phyloP scores from a whole-genome alignment of 345 rosid genomes.

The Rhizophora apiculata region DNA sequence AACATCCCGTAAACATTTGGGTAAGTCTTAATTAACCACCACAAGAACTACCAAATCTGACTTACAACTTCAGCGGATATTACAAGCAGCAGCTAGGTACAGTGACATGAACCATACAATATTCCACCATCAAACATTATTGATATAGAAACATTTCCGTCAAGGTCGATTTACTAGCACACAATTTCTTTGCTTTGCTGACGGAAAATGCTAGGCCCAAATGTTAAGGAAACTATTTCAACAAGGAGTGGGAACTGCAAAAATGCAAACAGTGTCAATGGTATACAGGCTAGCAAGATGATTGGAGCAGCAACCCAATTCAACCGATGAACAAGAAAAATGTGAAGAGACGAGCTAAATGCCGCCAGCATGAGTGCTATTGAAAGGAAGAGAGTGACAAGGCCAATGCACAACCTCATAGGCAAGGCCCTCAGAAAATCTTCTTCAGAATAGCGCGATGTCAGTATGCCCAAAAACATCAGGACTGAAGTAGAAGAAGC shows the following conservation, averaged over 20 bases:
- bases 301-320: conserved; percentile 12
- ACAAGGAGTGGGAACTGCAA: conserved; percentile 14
- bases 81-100: too few relatives aligned
- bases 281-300: conserved; percentile 3
- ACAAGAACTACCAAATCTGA: too few relatives aligned
- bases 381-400: not conserved
- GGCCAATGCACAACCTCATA: conserved; percentile 15
- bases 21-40: too few relatives aligned
- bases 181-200: not conserved
- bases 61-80: too few relatives aligned
- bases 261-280: conserved; percentile 14
- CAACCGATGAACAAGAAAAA: conserved; percentile 4
- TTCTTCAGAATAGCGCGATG: conserved; percentile 19
- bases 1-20: too few relatives aligned
- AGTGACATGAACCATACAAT: too few relatives aligned
- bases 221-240: conserved; percentile 1
- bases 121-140: too few relatives aligned
- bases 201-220: conserved; percentile 11
- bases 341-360: not conserved
- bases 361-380: too few relatives aligned
- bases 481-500: conserved; percentile 14
- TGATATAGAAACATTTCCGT: not conserved
- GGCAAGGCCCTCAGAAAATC: conserved; percentile 19
- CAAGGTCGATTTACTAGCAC: not conserved
- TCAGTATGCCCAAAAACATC: conserved; percentile 18